phyloP scores from a whole-genome alignment of 345 rosid species.

The Lepidium aucheri region DNA sequence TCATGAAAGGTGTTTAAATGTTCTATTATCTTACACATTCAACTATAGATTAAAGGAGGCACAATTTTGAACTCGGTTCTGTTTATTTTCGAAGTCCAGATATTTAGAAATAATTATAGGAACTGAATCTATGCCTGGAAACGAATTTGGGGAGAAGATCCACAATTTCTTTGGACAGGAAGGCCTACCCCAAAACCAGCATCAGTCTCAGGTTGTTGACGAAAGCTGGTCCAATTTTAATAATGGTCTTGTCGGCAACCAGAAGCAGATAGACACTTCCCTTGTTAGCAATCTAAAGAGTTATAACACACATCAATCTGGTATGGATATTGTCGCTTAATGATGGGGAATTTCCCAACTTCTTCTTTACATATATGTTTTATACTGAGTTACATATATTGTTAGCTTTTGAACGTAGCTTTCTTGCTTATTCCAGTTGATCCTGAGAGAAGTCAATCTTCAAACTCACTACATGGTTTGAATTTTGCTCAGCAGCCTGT shows the following conservation, averaged over 20 bases:
- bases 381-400: not conserved
- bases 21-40: constrained; percentile 1
- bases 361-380: not conserved
- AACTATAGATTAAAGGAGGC: not conserved
- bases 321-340: constrained; percentile 29
- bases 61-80: constrained; percentile 6
- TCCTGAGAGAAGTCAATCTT: constrained; percentile 44
- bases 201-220: constrained; percentile 51
- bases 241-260: constrained; percentile 52
- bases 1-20: constrained; percentile 23
- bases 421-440: constrained; percentile 43
- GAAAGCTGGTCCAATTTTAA: constrained; percentile 52
- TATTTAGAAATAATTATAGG: constrained; percentile 22
- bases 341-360: not conserved
- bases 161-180: constrained; percentile 79
- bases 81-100: constrained; percentile 15
- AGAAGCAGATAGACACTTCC: constrained; percentile 51
- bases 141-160: constrained; percentile 87
- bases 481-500: constrained; percentile 37
- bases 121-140: constrained; percentile 84
- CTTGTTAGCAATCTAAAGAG: constrained; percentile 47
- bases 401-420: constrained; percentile 6
- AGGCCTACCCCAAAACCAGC: constrained; percentile 59
- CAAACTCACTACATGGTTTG: constrained; percentile 44
- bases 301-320: constrained; percentile 45